Conservation (phyloP, 192 early-diverging fungal genomes). For the Ambispora gerdemannii region DNA sequence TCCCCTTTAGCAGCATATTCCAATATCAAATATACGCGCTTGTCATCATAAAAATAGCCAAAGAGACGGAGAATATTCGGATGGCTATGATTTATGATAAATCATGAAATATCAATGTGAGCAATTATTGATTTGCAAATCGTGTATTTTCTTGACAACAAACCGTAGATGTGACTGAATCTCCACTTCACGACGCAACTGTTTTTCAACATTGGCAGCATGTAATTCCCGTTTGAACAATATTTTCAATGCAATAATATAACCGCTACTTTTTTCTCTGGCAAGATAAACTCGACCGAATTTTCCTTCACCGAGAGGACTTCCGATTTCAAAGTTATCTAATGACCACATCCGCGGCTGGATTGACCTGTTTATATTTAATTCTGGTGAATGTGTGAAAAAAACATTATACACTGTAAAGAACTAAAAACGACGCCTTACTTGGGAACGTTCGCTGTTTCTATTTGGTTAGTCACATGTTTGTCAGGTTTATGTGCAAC, state of each 20-base stretch:
- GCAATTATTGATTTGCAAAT: not conserved
- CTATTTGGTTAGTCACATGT: no score
- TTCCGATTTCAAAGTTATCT: slow-evolving; percentile 88
- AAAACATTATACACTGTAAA: no score
- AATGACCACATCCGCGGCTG: not conserved
- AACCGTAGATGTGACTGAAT: slow-evolving; percentile 75
- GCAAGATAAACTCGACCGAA: slow-evolving; percentile 95
- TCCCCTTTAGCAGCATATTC: slow-evolving; percentile 96
- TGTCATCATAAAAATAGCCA: slow-evolving; percentile 94
- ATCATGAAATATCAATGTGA: no score
- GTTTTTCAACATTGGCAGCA: slow-evolving; percentile 76
- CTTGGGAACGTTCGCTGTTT: no score
- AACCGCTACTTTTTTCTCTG: slow-evolving; percentile 79
- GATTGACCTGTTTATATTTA: no score
- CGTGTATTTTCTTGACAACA: not conserved
- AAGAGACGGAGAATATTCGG: slow-evolving; percentile 91
- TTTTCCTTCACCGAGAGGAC: slow-evolving; percentile 88
- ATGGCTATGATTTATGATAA: slow-evolving; percentile 58
- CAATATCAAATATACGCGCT: slow-evolving; percentile 87
- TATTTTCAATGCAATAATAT: slow-evolving; percentile 90
- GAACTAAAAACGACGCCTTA: no score
- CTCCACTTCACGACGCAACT: slow-evolving; percentile 92
- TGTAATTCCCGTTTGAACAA: slow-evolving; percentile 80
- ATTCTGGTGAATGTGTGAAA: no score
- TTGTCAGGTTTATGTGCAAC: no score